Evolutionary conservation across 805 yeast species (phyloP), one percentile per base, ranked within the genome.

Genomic region (Sugiyamaella floridensis): DNA sequence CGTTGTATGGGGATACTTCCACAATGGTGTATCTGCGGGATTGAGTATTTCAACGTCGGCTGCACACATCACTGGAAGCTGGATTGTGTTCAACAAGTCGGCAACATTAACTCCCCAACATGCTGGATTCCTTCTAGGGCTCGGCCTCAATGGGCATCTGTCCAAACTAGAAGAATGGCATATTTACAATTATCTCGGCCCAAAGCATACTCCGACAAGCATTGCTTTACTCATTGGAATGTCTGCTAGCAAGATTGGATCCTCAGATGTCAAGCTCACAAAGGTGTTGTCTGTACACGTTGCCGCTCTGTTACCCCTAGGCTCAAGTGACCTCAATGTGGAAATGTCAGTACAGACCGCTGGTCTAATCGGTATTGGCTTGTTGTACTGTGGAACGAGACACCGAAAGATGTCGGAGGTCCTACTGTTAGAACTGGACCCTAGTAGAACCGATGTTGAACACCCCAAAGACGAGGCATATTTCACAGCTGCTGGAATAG

Each of bases 231-330:
- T 93, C 37, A 69, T 93, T 15, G 99, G 99, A 0, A 85, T 92
- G 88, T 82, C 97, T 16, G 97, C 97, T 0, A 87, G 97, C 67
- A 72, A 82, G 54, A 75, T 75, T 58, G 90, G 97, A 1, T 74
- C 90, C 0, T 86, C 86, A 88, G 90, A 93, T 70, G 74, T 82
- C 45, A 89, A 89, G 60, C 71, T 93, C 46, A 89, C 97, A 0
- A 92, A 89, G 63, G 96, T 93, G 0, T 71, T 93, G 43, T 85
- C 96, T 5, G 97, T 93, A 15, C 99, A 93, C 67, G 87, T 93
- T 12, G 89, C 86, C 12, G 97, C 97, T 0, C 70, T 93, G 34
- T 72, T 95, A 26, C 99, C 99, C 0, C 80, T 80, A 11, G 97
- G 97, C 0, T 89, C 97, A 0, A 85, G 85, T 45, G 95, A 89